phyloP scores from a whole-genome alignment of 106 monocot genomes.

The Dendrobium nobile region DNA sequence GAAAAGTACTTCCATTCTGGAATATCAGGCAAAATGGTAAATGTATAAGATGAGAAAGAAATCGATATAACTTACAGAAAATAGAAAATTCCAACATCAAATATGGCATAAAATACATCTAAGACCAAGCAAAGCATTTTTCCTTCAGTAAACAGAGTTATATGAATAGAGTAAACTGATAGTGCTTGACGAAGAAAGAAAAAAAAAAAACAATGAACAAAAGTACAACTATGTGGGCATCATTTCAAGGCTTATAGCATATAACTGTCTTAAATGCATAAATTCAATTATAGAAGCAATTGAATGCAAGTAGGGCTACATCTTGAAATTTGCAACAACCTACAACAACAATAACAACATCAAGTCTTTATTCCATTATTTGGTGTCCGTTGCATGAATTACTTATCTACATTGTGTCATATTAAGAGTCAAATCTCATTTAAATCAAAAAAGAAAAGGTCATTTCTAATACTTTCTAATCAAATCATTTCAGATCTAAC shows the following conservation, averaged over 20 bases:
- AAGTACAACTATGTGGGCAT: not conserved
- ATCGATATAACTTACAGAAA: not conserved
- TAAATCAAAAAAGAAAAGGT: too few species aligned
- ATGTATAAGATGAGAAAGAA: not conserved
- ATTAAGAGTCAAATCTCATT: too few species aligned
- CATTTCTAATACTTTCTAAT: too few species aligned
- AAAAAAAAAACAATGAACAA: not conserved
- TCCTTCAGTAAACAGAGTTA: not conserved
- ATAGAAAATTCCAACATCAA: not conserved
- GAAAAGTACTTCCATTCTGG: constrained; percentile 54
- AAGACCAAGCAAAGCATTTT: not conserved
- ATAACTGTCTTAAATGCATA: not conserved
- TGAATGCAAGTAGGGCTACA: not conserved
- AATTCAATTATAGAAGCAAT: not conserved
- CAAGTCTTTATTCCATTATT: too few species aligned
- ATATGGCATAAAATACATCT: not conserved
- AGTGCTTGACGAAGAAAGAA: not conserved
- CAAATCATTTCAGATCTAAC: too few species aligned
- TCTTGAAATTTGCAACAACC: not conserved
- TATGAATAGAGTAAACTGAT: not conserved
- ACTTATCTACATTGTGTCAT: too few species aligned
- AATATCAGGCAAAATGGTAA: not conserved
- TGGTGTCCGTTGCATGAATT: too few species aligned
- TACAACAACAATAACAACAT: not conserved
- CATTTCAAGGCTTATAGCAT: not conserved